Base-by-base conservation (phyloP, 2,329 filamentous ascomycete species). In the Hyphodiscus sp. region DNA sequence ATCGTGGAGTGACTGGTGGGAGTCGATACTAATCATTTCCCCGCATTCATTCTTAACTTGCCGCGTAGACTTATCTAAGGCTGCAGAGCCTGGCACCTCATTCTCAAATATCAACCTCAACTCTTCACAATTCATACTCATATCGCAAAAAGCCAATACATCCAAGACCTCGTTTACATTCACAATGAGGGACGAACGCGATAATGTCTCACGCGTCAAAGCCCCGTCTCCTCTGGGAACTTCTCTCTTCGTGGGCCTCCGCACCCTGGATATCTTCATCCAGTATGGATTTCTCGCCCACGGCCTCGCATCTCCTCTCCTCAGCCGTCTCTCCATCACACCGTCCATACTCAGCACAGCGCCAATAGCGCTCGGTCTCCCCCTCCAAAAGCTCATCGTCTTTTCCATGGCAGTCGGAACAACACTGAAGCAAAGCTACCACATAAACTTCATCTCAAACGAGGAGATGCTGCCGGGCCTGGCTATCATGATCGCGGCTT, bases 401-500 rank as follows among this genome's bases (percentile, higher is more conserved):
- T 42, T 54, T 1, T 47, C 41, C 8, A 50, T 54, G 52, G 30
- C 29, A 33, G 13, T 13, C 29, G 29, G 29, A 7, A 33, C 29
- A 7, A 13, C 29, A 33, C 53, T 76, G 26, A 84, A 84, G 69
- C 81, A 85, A 55, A 75, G 77, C 61, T 76, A 77, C 67, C 81
- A 78, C 76, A 68, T 77, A 15, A 62, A 71, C 1, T 61, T 59
- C 23, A 65, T 80, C 2, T 74, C 72, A 18, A 68, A 74, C 46
- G 79, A 83, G 58, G 71, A 76, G 13, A 77, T 84, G 67, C 69
- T 70, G 0, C 68, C 74, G 0, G 20, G 45, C 0, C 65, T 68
- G 2, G 79, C 79, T 0, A 43, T 74, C 0, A 53, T 66, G 2
- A 71, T 85, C 15, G 68, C 70, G 15, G 49, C 65, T 1, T 81